Evolutionary conservation across 2,329 filamentous ascomycete genomes (phyloP).

Genomic region (Ophiocordyceps polyrhachis-furcata): DNA sequence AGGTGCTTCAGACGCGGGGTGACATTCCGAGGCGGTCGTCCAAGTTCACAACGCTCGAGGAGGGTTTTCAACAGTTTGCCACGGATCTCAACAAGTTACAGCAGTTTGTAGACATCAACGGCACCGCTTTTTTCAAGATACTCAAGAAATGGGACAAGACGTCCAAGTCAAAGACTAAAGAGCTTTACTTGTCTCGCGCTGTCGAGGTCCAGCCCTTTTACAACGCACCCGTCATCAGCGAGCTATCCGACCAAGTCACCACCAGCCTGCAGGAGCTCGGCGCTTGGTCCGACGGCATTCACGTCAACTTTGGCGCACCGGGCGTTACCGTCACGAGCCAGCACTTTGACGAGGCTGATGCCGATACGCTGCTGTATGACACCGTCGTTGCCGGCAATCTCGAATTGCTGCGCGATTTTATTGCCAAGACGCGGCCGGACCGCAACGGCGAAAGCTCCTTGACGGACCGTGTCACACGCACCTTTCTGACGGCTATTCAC

Average conservation of each 20-base stretch:
- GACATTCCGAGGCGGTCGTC: conserved; percentile 73
- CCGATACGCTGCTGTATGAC: conserved; percentile 74
- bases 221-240: conserved; percentile 91
- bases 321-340: conserved; percentile 49
- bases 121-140: conserved; percentile 95
- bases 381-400: conserved; percentile 70
- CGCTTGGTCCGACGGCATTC: conserved; percentile 92
- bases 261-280: conserved; percentile 90
- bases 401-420: conserved; percentile 58
- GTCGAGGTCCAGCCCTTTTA: conserved; percentile 98
- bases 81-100: conserved; percentile 94
- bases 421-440: conserved; percentile 47
- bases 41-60: conserved; percentile 85
- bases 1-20: conserved; percentile 65
- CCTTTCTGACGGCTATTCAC: conserved; percentile 76
- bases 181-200: conserved; percentile 84
- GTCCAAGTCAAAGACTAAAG: conserved; percentile 96
- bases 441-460: conserved; percentile 37
- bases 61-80: conserved; percentile 94
- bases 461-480: conserved; percentile 65
- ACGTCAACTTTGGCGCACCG: conserved; percentile 57
- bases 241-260: conserved; percentile 89
- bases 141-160: conserved; percentile 99
- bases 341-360: conserved; percentile 66
- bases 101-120: conserved; percentile 97